Conservation (phyloP, 805 yeast species). For the Ogataea naganishii region DNA sequence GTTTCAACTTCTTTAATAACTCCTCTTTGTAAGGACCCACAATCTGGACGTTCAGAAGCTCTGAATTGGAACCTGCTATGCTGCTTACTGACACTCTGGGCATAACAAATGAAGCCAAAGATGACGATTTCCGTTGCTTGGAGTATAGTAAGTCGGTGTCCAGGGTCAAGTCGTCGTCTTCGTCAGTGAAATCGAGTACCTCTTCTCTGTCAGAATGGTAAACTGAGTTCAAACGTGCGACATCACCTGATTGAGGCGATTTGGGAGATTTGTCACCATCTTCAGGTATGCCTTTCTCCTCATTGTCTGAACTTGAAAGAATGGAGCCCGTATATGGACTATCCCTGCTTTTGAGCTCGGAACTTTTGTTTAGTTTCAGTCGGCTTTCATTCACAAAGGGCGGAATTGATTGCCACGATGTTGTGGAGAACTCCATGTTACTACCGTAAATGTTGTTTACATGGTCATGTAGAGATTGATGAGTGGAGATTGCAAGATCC, state of each 20-base stretch:
- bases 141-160: constrained; percentile 4
- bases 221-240: not conserved
- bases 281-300: constrained; percentile 13
- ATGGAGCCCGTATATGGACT: constrained; percentile 21
- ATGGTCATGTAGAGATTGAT: constrained; percentile 4
- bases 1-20: constrained; percentile 15
- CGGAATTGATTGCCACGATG: constrained; percentile 27
- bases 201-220: not conserved
- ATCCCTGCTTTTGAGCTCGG: constrained; percentile 2
- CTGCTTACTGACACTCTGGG: constrained; percentile 24
- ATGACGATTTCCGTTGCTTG: constrained; percentile 9
- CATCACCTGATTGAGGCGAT: constrained; percentile 1
- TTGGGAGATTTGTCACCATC: constrained; percentile 2
- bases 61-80: constrained; percentile 4
- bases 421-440: constrained; percentile 22
- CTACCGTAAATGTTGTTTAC: constrained; percentile 4
- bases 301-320: constrained; percentile 25
- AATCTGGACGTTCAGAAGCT: constrained; percentile 14
- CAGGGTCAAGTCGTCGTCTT: constrained; percentile 10
- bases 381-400: constrained; percentile 2
- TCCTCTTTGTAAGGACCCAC: constrained; percentile 15
- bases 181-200: constrained; percentile 9
- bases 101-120: constrained; percentile 27
- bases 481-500: constrained; percentile 14
- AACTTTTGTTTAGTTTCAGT: constrained; percentile 1